A percentile compares a stretch with the other conserved stretches of the same genome.
Evolutionary conservation across 2,329 filamentous ascomycete species (phyloP).

Genomic region (Botrytis hyacinthi): DNA sequence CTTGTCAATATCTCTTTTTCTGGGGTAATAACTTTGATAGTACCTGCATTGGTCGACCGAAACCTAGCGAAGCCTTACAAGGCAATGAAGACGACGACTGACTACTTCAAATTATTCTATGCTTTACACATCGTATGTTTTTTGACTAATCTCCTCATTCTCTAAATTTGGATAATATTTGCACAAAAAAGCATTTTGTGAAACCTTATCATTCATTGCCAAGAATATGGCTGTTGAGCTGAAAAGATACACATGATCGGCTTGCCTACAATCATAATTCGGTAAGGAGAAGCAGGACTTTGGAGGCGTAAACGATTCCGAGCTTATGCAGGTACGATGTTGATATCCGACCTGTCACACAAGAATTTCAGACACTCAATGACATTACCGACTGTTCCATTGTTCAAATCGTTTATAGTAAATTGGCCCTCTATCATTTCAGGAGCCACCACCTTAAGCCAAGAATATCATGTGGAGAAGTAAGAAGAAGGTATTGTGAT

Average conservation of each 20-base stretch:
- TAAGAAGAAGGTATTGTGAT: neutral
- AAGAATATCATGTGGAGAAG: neutral
- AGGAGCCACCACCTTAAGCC: neutral
- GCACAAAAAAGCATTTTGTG: conserved; percentile 1
- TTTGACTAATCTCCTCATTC: conserved; percentile 13
- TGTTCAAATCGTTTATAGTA: neutral
- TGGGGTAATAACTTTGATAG: neutral
- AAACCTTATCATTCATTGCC: conserved; percentile 11
- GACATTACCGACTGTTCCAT: neutral
- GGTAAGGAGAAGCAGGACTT: neutral
- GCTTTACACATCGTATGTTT: neutral
- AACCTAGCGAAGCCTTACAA: neutral
- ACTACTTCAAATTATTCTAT: neutral
- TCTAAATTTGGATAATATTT: neutral
- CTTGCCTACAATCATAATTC: conserved; percentile 2
- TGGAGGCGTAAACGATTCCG: conserved; percentile 5
- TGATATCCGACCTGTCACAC: conserved; percentile 16
- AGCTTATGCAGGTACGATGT: conserved; percentile 17
- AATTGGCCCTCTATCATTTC: neutral
- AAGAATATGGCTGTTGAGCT: conserved; percentile 19
- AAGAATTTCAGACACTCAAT: neutral
- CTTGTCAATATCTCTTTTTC: neutral
- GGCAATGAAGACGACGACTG: neutral
- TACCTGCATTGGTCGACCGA: conserved; percentile 10
- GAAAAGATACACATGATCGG: conserved; percentile 10